These are phyloP conservation scores for Fusarium falciforme DNA, from an alignment of 2,329 filamentous ascomycete genomes.

Conservation along the genomic window DNA sequence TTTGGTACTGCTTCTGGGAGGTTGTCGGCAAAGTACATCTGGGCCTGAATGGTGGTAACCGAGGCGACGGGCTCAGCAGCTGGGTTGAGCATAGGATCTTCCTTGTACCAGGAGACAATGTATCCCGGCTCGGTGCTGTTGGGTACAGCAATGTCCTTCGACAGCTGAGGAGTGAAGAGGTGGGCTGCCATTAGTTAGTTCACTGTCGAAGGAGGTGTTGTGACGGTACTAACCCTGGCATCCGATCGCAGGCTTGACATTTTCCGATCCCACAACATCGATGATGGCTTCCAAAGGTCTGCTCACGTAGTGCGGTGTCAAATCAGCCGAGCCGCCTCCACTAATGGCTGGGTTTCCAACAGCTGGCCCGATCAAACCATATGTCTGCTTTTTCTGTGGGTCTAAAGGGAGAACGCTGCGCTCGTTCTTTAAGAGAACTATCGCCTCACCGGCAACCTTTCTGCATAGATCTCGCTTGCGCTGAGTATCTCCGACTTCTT, in stretches of 20 bases:
- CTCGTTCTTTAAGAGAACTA: constrained; percentile 47
- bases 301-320: constrained; percentile 45
- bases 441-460: constrained; percentile 60
- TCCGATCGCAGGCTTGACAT: constrained; percentile 7
- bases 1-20: neutral
- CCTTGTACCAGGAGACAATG: neutral
- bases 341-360: constrained; percentile 1
- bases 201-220: neutral
- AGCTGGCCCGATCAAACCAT: constrained; percentile 39
- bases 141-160: neutral
- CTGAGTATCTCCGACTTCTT: neutral
- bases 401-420: constrained; percentile 1
- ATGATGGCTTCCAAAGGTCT: constrained; percentile 44
- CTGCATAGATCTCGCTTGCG: constrained; percentile 37
- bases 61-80: neutral
- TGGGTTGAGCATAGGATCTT: neutral
- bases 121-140: neutral
- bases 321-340: constrained; percentile 46
- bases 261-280: constrained; percentile 25
- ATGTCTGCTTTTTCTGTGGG: constrained; percentile 46
- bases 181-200: neutral
- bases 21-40: neutral
- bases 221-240: neutral
- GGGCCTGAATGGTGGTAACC: neutral
- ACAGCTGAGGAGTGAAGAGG: neutral